Percentiles rank a stretch among this genome's conserved stretches.
Conservation (phyloP, 2,329 filamentous ascomycete species). For the Fusarium sp. region DNA sequence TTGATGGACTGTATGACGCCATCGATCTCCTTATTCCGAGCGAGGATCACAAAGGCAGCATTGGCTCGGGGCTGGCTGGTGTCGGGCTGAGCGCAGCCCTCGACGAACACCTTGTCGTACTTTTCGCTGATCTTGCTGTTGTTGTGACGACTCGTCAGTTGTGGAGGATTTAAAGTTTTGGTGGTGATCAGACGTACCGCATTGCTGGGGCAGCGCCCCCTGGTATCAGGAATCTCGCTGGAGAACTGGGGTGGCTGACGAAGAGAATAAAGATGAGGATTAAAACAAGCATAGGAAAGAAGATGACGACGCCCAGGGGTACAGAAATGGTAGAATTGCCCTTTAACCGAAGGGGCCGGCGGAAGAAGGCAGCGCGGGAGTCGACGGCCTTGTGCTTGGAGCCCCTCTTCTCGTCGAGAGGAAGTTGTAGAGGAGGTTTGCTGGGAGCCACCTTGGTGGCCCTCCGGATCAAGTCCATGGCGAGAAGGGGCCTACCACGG, state of each 20-base stretch:
- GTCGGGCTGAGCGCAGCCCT: constrained; percentile 88
- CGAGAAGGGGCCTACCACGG: constrained; percentile 46
- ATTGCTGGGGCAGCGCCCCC: constrained; percentile 90
- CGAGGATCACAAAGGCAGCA: constrained; percentile 94
- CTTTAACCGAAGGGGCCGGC: constrained; percentile 87
- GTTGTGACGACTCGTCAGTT: constrained; percentile 33
- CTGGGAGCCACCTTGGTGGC: constrained; percentile 66
- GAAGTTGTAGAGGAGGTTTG: constrained; percentile 59
- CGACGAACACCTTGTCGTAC: constrained; percentile 96
- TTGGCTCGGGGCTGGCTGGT: constrained; percentile 87
- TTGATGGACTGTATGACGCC: constrained; percentile 97
- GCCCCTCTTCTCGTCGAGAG: constrained; percentile 66
- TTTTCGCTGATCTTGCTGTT: constrained; percentile 95
- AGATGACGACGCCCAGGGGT: constrained; percentile 90
- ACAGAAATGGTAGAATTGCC: constrained; percentile 95
- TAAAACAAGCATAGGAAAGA: constrained; percentile 94
- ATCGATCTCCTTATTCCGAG: constrained; percentile 95
- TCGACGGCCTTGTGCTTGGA: constrained; percentile 59
- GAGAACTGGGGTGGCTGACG: constrained; percentile 87
- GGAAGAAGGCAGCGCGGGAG: constrained; percentile 82
- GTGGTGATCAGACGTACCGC: constrained; percentile 72
- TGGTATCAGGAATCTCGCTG: constrained; percentile 88
- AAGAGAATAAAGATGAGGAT: constrained; percentile 92
- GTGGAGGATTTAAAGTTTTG: not conserved
- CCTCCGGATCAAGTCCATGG: constrained; percentile 73